These are phyloP conservation scores for Trichoderma hamatum DNA, from an alignment of 2,329 filamentous ascomycete species.

Conservation along the genomic window DNA sequence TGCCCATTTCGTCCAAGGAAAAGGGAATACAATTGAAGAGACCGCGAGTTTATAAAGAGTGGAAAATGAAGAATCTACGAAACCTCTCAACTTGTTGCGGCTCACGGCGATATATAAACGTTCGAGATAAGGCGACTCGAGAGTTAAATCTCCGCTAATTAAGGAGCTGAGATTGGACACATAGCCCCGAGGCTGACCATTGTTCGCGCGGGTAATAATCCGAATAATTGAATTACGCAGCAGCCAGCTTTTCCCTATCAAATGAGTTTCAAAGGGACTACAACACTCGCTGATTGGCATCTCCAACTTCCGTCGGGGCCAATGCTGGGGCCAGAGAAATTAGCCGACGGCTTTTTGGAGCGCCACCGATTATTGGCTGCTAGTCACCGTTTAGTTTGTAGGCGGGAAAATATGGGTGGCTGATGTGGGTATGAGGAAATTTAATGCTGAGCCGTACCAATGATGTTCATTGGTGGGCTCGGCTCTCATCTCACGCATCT, in stretches of 20 bases:
- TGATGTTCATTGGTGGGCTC: background rate
- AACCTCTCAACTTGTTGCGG: background rate
- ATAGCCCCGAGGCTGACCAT: constrained; percentile 17
- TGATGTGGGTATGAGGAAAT: background rate
- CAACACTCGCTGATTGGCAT: constrained; percentile 9
- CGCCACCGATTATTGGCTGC: background rate
- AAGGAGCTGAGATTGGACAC: constrained; percentile 14
- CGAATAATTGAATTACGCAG: background rate
- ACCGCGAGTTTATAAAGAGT: background rate
- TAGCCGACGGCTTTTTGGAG: constrained; percentile 13
- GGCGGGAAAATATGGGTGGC: background rate
- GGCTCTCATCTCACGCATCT: background rate
- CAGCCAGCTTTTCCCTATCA: background rate
- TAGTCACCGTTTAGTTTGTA: background rate
- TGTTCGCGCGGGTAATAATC: constrained; percentile 18
- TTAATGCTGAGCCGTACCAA: background rate
- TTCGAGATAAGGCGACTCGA: constrained; percentile 10
- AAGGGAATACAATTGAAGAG: background rate
- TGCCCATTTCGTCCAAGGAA: constrained; percentile 2
- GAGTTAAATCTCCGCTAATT: constrained; percentile 8
- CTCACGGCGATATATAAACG: constrained; percentile 19
- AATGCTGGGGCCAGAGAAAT: background rate
- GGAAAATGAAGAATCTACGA: background rate
- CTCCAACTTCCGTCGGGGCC: constrained; percentile 9
- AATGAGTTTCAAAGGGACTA: background rate